These are phyloP conservation scores for Lactifluus subvellereus DNA, from an alignment of 768 basidiomycete genomes.

Conservation along the genomic window DNA sequence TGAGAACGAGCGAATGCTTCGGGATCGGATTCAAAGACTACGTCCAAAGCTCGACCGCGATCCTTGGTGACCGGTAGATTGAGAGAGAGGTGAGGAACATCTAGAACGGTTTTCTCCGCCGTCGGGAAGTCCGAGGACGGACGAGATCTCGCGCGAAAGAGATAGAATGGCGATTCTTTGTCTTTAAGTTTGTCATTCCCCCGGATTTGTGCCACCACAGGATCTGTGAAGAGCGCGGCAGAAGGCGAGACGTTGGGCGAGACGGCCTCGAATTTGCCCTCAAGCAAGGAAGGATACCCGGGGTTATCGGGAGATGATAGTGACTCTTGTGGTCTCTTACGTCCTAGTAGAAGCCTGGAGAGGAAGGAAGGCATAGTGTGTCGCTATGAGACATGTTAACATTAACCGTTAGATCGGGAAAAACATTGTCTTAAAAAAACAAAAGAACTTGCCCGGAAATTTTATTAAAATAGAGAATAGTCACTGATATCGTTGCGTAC, in stretches of 20 bases:
- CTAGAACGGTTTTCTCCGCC: slow-evolving; percentile 31
- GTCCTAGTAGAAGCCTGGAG: slow-evolving; percentile 72
- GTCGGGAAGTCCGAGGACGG: slow-evolving; percentile 34
- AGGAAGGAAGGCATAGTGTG: slow-evolving; percentile 56
- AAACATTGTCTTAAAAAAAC: background rate
- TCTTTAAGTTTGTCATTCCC: slow-evolving; percentile 33
- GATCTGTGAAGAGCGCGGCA: slow-evolving; percentile 27
- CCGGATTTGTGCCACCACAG: slow-evolving; percentile 31
- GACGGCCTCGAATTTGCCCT: slow-evolving; percentile 70
- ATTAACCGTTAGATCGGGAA: background rate
- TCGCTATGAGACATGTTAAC: slow-evolving; percentile 14
- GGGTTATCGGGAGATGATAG: slow-evolving; percentile 39
- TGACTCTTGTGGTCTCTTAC: slow-evolving; percentile 56
- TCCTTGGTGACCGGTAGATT: slow-evolving; percentile 51
- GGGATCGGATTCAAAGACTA: slow-evolving; percentile 56
- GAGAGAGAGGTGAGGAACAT: slow-evolving; percentile 55
- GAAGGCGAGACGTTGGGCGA: slow-evolving; percentile 42
- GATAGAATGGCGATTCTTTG: slow-evolving; percentile 40
- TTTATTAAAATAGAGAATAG: background rate
- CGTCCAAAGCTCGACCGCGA: slow-evolving; percentile 44
- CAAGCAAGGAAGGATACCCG: slow-evolving; percentile 46
- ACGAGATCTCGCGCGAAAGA: slow-evolving; percentile 47
- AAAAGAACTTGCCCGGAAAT: background rate
- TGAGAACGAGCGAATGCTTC: slow-evolving; percentile 43
- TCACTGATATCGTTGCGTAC: background rate